Evolutionary conservation across 257 asterid genomes (phyloP), one percentile per base, ranked within the genome.

Genomic region (Thymus mandschuricus): DNA sequence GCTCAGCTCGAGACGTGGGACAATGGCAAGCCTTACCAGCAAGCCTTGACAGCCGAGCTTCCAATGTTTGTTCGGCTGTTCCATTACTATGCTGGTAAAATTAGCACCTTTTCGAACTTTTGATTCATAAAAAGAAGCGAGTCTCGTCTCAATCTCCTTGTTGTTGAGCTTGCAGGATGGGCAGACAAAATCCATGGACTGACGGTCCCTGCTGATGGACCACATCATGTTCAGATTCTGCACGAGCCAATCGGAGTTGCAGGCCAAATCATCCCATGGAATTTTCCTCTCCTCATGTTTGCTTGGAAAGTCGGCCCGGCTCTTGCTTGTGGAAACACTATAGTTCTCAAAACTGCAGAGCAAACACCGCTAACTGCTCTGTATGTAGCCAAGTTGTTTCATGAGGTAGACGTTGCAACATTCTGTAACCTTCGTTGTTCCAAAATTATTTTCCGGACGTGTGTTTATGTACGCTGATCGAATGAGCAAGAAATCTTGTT

Each of bases 231-330:
- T 43, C 96, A 87, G 75, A 79, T 66, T 52, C 72, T 91, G 79
- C 96, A 83, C 63, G 97, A 91, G 54, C 97, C 96, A n/a, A 91
- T 86, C n/a, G 97, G 97, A 15, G 97, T 91, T 8, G 88, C 84
- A 0, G 97, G 96, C 34, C 97, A 91, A 58, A 88, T 91, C 11
- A 91, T 88, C 44, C 97, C 97, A 0, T 88, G 97, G 97, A 91
- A 91, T 73, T 91, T 91, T 51, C 97, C 97, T 0, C 88, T 89
- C 66, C 84, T 84, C 46, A 88, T 91, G 97, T 82, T 83, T 70
- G 89, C 91, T n/a, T 88, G 87, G 94, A 91, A 88, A 76, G 86
- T 91, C 6, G 96, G 92, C 0, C 96, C 97, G 11, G 96, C 96
- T 50, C 77, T 90, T 27, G 96, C 96, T 0, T 80, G 86, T 41